Evolutionary conservation across 495 filamentous ascomycete species (phyloP).

Genomic region (Acidomyces sp.): DNA sequence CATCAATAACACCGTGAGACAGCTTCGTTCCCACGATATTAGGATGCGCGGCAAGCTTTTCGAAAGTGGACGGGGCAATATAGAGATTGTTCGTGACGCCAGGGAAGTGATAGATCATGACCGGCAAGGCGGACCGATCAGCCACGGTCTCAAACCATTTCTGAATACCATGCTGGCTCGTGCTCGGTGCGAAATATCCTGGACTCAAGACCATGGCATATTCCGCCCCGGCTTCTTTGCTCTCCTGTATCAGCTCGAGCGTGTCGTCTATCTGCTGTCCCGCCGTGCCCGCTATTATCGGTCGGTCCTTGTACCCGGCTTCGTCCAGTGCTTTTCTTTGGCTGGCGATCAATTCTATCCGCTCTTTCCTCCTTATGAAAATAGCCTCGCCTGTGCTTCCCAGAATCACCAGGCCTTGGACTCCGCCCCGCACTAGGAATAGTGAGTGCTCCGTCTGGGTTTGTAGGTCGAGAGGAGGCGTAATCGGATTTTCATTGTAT

Average conservation of each 20-base stretch:
- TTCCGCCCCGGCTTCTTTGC: constrained; percentile 45
- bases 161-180: constrained; percentile 19
- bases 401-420: constrained; percentile 52
- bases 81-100: constrained; percentile 49
- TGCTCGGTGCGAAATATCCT: constrained; percentile 22
- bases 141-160: constrained; percentile 24
- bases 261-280: constrained; percentile 51
- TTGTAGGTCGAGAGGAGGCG: constrained; percentile 39
- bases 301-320: constrained; percentile 47
- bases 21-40: constrained; percentile 58
- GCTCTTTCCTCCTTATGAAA: constrained; percentile 48
- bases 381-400: constrained; percentile 59
- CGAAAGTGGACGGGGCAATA: constrained; percentile 42
- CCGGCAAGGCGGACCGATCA: constrained; percentile 19
- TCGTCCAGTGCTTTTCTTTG: constrained; percentile 41
- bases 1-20: constrained; percentile 50
- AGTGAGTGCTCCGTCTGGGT: constrained; percentile 47
- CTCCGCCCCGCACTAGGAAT: constrained; percentile 48
- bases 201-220: constrained; percentile 38
- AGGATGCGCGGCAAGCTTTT: constrained; percentile 38
- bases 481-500: constrained; percentile 21
- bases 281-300: constrained; percentile 55
- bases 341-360: constrained; percentile 39
- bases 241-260: constrained; percentile 43
- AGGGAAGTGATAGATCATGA: constrained; percentile 47